Percentiles rank a stretch among this genome's conserved stretches.
Evolutionary conservation across 805 yeast species (phyloP).

Genomic region (Myxozyma monticola): DNA sequence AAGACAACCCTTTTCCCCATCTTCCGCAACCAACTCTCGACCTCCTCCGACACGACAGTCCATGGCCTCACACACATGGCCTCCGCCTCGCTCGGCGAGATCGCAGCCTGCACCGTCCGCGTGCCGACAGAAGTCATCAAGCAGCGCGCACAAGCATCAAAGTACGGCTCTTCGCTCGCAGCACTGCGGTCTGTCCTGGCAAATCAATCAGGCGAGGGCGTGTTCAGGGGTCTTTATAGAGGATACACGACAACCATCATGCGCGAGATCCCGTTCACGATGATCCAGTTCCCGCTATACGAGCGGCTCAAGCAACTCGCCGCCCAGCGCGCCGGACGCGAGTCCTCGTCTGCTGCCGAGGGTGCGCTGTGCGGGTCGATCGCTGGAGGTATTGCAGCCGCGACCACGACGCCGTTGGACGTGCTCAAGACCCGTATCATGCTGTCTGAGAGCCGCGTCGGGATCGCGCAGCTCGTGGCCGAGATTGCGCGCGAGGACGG

Average conservation of each 20-base stretch:
- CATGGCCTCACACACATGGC: conserved; percentile 71
- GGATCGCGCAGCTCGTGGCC: conserved; percentile 50
- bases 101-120: conserved; percentile 88
- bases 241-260: conserved; percentile 92
- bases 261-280: conserved; percentile 95
- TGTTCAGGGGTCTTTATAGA: conserved; percentile 74
- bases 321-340: conserved; percentile 46
- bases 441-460: conserved; percentile 58
- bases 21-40: conserved; percentile 8
- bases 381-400: conserved; percentile 95
- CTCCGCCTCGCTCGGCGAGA: conserved; percentile 85
- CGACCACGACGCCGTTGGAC: conserved; percentile 90
- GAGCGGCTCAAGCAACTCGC: conserved; percentile 71
- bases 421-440: conserved; percentile 91
- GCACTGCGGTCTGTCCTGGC: conserved; percentile 63
- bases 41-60: conserved; percentile 27
- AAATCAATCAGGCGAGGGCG: conserved; percentile 76
- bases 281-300: conserved; percentile 92
- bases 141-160: conserved; percentile 85
- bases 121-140: conserved; percentile 97
- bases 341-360: conserved; percentile 58
- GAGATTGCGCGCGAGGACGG: conserved; percentile 74
- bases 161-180: conserved; percentile 57
- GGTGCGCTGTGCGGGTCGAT: conserved; percentile 90
- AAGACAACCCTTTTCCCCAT: conserved; percentile 45